Conservation (phyloP, 495 filamentous ascomycete genomes). For the Symbiotaphrina buchneri region DNA sequence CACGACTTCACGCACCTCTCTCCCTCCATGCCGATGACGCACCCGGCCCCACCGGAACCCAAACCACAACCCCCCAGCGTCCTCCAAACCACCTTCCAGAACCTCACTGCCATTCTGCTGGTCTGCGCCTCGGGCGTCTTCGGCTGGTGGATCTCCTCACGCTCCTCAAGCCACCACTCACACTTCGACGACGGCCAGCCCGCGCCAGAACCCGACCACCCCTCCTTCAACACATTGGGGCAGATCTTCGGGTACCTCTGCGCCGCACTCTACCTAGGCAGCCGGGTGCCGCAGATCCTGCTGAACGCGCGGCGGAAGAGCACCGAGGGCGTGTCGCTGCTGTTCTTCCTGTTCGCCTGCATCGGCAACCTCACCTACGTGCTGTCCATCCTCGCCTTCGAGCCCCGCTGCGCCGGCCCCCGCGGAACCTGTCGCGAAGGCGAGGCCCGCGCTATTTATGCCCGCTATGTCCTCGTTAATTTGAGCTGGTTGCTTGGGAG, state of each 20-base stretch:
- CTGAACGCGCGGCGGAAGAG: slow-evolving; percentile 77
- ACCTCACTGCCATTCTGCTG: slow-evolving; percentile 43
- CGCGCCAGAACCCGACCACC: slow-evolving; percentile 3
- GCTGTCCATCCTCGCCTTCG: slow-evolving; percentile 71
- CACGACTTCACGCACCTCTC: slow-evolving; percentile 42
- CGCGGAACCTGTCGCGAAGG: slow-evolving; percentile 21
- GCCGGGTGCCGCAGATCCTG: slow-evolving; percentile 67
- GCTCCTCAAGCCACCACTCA: slow-evolving; percentile 21
- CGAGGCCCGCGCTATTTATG: slow-evolving; percentile 37
- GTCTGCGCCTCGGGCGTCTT: slow-evolving; percentile 64
- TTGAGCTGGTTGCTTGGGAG: slow-evolving; percentile 76
- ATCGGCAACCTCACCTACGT: slow-evolving; percentile 89
- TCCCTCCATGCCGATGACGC: slow-evolving; percentile 35
- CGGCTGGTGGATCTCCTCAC: slow-evolving; percentile 60
- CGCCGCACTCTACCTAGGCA: slow-evolving; percentile 72
- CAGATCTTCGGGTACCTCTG: slow-evolving; percentile 76
- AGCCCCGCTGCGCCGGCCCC: slow-evolving; percentile 25
- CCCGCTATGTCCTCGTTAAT: slow-evolving; percentile 68
- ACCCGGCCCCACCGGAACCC: slow-evolving; percentile 5
- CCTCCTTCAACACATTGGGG: slow-evolving; percentile 45
- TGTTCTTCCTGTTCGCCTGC: slow-evolving; percentile 95
- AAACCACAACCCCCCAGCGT: slow-evolving; percentile 17
- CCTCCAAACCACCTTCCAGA: slow-evolving; percentile 43
- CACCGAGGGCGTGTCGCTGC: slow-evolving; percentile 71
- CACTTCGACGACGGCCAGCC: slow-evolving; percentile 5